Conservation (phyloP, 225 moss, liverwort and hornwort species). For the Marchantia paleacea region DNA sequence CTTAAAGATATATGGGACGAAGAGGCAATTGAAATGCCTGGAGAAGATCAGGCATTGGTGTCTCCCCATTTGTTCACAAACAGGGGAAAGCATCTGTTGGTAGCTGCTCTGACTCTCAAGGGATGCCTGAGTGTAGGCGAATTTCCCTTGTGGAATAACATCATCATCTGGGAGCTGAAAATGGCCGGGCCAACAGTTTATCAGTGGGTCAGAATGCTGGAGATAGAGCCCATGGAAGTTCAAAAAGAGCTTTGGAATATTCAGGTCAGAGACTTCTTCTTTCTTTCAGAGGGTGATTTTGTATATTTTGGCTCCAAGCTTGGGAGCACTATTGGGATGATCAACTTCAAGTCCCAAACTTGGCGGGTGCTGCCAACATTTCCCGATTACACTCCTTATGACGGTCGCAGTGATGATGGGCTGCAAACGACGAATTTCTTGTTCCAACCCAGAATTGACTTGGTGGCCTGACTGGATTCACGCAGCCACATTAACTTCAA, state of each 20-base stretch:
- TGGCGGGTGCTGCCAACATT: constrained; percentile 33
- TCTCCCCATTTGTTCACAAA: constrained; percentile 31
- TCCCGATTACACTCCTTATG: constrained; percentile 21
- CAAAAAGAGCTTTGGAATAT: constrained; percentile 8
- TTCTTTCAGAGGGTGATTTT: constrained; percentile 27
- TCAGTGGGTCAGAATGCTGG: constrained; percentile 28
- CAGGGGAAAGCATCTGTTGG: constrained; percentile 26
- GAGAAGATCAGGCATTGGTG: constrained; percentile 15
- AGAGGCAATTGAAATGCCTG: constrained; percentile 23
- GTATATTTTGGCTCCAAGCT: constrained; percentile 40
- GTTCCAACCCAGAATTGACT: constrained; percentile 36
- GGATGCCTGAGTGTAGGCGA: too few relatives aligned
- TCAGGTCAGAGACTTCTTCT: constrained; percentile 19
- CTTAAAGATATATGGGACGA: constrained; percentile 21
- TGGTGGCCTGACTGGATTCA: constrained; percentile 17
- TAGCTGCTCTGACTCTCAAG: constrained; percentile 13
- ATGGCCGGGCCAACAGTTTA: not conserved
- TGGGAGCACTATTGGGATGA: constrained; percentile 32
- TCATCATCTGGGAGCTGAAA: constrained; percentile 40
- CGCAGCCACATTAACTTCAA: too few relatives aligned
- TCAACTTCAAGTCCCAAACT: constrained; percentile 20
- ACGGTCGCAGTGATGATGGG: not conserved
- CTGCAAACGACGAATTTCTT: constrained; percentile 18
- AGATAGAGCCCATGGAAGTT: constrained; percentile 21
- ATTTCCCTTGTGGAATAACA: constrained; percentile 20